These are phyloP conservation scores for Cytospora piceae DNA, from an alignment of 2,329 filamentous ascomycete species.

Conservation along the genomic window DNA sequence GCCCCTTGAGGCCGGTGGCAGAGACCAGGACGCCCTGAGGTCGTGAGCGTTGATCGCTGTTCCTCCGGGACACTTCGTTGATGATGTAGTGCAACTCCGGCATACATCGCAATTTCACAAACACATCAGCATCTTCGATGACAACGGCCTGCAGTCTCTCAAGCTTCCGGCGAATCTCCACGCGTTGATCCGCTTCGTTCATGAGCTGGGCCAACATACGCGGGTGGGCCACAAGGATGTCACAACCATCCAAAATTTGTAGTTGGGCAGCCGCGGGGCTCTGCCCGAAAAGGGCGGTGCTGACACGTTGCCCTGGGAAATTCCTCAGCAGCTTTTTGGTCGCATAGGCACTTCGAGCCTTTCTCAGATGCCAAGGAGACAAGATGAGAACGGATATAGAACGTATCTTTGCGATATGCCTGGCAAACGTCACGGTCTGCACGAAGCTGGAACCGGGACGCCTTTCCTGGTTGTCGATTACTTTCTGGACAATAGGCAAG, in stretches of 20 bases:
- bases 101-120: neutral
- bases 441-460: neutral
- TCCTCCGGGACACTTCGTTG: neutral
- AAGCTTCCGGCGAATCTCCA: neutral
- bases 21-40: neutral
- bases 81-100: neutral
- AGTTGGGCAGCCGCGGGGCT: neutral
- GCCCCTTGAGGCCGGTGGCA: neutral
- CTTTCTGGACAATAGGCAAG: neutral
- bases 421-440: neutral
- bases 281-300: neutral
- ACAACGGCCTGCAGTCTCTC: neutral
- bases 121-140: neutral
- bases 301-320: neutral
- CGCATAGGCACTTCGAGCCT: neutral
- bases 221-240: neutral
- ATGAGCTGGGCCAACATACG: neutral
- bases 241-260: neutral
- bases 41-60: neutral
- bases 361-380: neutral
- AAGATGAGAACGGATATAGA: neutral
- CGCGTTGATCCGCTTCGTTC: neutral
- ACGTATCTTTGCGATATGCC: neutral
- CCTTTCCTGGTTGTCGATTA: neutral
- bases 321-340: neutral